Evolutionary conservation across 192 early-diverging fungal species (phyloP).

Genomic region (Linnemannia zychae): DNA sequence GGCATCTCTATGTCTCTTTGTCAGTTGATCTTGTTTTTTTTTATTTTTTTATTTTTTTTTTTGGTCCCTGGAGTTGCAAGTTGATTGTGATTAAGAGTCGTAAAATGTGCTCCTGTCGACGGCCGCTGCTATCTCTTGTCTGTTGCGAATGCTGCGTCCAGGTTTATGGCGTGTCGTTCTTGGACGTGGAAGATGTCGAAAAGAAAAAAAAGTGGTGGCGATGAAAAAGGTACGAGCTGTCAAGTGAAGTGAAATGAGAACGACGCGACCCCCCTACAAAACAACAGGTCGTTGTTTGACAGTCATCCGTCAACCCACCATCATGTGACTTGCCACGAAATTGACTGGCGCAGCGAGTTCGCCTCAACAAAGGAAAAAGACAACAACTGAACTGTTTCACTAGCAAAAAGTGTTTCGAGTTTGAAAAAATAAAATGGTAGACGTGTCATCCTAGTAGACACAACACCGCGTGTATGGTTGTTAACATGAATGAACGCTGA

Average conservation of each 20-base stretch:
- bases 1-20: slow-evolving; percentile 32
- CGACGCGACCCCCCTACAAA: neutral
- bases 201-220: neutral
- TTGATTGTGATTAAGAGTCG: neutral
- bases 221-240: neutral
- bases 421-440: too few relatives aligned
- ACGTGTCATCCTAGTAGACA: too few relatives aligned
- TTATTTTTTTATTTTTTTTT: neutral
- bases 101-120: neutral
- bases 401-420: too few relatives aligned
- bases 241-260: neutral
- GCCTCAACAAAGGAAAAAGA: too few relatives aligned
- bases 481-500: too few relatives aligned
- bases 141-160: neutral
- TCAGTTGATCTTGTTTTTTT: neutral
- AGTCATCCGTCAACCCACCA: too few relatives aligned
- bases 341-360: too few relatives aligned
- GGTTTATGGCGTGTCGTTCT: neutral
- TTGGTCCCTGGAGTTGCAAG: neutral
- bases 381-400: too few relatives aligned
- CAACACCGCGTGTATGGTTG: too few relatives aligned
- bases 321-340: neutral
- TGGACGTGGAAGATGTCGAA: neutral
- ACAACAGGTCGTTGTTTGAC: neutral
- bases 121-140: neutral